Conservation (phyloP, 345 rosid species). For the Moringa oleifera region DNA sequence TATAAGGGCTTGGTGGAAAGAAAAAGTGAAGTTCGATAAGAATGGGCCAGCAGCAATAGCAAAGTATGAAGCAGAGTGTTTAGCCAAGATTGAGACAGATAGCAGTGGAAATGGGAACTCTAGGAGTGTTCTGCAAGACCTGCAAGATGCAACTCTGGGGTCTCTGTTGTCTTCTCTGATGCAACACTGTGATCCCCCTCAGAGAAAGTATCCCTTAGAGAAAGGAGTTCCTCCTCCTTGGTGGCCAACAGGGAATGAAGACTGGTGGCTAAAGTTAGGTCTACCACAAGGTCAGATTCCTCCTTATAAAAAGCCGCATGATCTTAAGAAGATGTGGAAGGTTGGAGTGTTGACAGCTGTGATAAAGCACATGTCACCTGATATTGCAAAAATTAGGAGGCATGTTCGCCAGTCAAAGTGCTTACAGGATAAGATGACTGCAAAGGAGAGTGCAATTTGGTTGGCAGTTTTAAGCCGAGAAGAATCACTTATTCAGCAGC, state of each 20-base stretch:
- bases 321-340: constrained; percentile 98
- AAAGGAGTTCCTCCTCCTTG: constrained; percentile 91
- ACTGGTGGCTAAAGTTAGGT: constrained; percentile 88
- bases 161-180: constrained; percentile 90
- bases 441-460: constrained; percentile 99
- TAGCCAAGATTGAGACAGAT: constrained; percentile 58
- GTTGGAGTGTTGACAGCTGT: constrained; percentile 96
- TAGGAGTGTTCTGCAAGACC: constrained; percentile 71
- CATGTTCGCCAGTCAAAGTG: constrained; percentile 95
- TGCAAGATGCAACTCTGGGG: constrained; percentile 99
- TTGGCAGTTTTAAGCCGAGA: constrained; percentile 80
- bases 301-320: constrained; percentile 93
- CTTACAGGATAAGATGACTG: constrained; percentile 99
- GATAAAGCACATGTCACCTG: constrained; percentile 96
- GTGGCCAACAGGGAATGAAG: constrained; percentile 97
- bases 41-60: constrained; percentile 94
- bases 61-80: constrained; percentile 75
- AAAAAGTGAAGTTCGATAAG: constrained; percentile 92
- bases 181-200: constrained; percentile 99
- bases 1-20: constrained; percentile 99
- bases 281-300: constrained; percentile 60
- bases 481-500: constrained; percentile 73
- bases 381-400: constrained; percentile 87
- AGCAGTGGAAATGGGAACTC: constrained; percentile 47
- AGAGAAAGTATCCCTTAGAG: constrained; percentile 91